A percentile compares a stretch with the other conserved stretches of the same genome.
Evolutionary conservation across 257 asterid genomes (phyloP).

Genomic region (Mentha longifolia): DNA sequence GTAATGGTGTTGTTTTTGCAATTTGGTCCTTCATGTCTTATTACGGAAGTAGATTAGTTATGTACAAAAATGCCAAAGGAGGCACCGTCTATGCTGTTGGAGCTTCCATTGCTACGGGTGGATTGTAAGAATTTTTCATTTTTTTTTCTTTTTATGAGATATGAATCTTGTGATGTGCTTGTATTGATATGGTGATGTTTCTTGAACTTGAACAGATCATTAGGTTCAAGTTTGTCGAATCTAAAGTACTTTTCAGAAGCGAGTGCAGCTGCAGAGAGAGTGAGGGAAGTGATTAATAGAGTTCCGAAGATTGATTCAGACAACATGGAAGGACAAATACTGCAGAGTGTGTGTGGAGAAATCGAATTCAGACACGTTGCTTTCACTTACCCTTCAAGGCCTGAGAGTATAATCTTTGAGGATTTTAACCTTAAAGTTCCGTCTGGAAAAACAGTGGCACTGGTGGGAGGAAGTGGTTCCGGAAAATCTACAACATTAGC

Average conservation of each 20-base stretch:
- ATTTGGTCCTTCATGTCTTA: constrained; percentile 89
- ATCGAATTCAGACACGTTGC: constrained; percentile 84
- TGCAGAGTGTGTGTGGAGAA: constrained; percentile 38
- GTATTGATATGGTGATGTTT: neutral
- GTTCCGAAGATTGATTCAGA: constrained; percentile 81
- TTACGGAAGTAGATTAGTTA: constrained; percentile 83
- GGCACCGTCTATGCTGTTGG: constrained; percentile 94
- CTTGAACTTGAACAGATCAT: constrained; percentile 50
- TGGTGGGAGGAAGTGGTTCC: constrained; percentile 95
- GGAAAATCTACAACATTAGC: constrained; percentile 90
- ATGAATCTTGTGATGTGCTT: neutral
- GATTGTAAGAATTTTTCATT: constrained; percentile 63
- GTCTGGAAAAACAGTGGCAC: constrained; percentile 75
- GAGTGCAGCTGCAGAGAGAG: constrained; percentile 75
- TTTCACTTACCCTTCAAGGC: constrained; percentile 91
- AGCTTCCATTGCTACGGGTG: constrained; percentile 83
- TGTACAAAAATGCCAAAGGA: constrained; percentile 77
- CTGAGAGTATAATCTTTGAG: too few species aligned
- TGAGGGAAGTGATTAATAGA: constrained; percentile 64
- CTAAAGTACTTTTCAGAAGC: constrained; percentile 81
- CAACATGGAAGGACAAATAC: constrained; percentile 67
- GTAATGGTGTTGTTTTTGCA: too few species aligned
- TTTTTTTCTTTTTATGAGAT: neutral
- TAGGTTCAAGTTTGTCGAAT: constrained; percentile 85
- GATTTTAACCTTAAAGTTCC: too few species aligned